These are phyloP conservation scores for Trichophyton equinum DNA, from an alignment of 2,329 filamentous ascomycete genomes.

Conservation along the genomic window DNA sequence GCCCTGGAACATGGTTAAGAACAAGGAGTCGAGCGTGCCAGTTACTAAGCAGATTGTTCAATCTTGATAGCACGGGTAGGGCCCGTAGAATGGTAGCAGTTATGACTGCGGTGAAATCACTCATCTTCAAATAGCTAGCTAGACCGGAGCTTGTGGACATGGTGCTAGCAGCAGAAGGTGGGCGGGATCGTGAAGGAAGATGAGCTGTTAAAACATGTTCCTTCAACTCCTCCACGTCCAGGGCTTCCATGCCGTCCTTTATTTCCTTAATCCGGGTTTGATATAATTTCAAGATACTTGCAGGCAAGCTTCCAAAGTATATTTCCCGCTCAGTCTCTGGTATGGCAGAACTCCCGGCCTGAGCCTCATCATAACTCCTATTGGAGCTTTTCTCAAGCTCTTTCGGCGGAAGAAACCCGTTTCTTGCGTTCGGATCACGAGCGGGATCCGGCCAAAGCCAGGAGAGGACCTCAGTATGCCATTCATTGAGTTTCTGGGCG, in stretches of 20 bases:
- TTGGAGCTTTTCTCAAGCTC: background rate
- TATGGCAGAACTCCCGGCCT: background rate
- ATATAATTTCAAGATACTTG: conserved; percentile 52
- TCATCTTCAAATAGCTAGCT: conserved; percentile 54
- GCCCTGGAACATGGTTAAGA: conserved; percentile 57
- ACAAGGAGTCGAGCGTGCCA: conserved; percentile 71
- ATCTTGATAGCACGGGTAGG: conserved; percentile 63
- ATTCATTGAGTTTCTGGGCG: conserved; percentile 45
- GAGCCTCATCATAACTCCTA: background rate
- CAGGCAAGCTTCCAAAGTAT: conserved; percentile 61
- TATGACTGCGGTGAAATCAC: conserved; percentile 79
- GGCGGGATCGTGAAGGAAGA: conserved; percentile 49
- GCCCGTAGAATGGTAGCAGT: conserved; percentile 86
- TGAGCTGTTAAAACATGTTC: conserved; percentile 72
- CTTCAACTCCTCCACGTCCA: conserved; percentile 63
- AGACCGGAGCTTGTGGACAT: conserved; percentile 26
- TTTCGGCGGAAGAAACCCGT: conserved; percentile 30
- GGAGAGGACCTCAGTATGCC: conserved; percentile 45
- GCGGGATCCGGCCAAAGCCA: conserved; percentile 45
- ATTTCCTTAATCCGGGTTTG: conserved; percentile 66
- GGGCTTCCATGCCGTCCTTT: conserved; percentile 33
- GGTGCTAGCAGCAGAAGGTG: conserved; percentile 35
- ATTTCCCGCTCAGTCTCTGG: conserved; percentile 21
- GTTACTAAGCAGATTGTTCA: conserved; percentile 58
- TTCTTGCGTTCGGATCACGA: conserved; percentile 22